Base-by-base conservation (phyloP, 2,329 filamentous ascomycete genomes). In the Claviceps spartinae region DNA sequence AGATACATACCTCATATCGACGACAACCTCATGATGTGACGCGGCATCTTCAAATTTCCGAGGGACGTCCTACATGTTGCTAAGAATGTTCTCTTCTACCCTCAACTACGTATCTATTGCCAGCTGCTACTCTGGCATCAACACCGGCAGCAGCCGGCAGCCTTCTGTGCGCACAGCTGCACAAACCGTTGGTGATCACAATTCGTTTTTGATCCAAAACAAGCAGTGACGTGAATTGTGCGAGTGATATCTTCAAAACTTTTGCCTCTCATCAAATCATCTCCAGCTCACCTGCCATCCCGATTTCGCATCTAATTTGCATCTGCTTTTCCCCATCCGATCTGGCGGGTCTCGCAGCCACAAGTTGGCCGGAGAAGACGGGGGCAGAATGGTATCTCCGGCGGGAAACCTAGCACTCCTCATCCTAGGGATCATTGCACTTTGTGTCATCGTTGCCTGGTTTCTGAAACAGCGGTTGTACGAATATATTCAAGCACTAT, bases 321-420 rank as follows among this genome's bases (percentile, higher is more conserved):
- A 44, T 26, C 42, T 22, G 42, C 20, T 44, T 34, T 34, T 34
- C 30, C 30, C 9, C 30, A 34, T 34, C 9, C 30, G 9, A 9
- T 11, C 30, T 4, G 30, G 36, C 37, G n/a, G 47, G 36, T 48
- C 20, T 20, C 18, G 2, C 48, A 40, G 18, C 30, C 48, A 45
- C 41, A 40, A 22, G 14, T 30, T 26, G 24, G 14, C 18, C 5
- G 4, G 16, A 37, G 18, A 41, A 34, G 41, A 9, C 26, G 9
- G 9, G 9, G 9, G 16, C 41, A 42, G 40, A 36, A 58, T 57
- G 52, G 42, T 51, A 41, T 50, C 52, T 40, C 50, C 56, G 2
- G 53, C 38, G 26, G 57, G 55, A 24, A 54, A 53, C 5, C 62
- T 70, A 7, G 67, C 64, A 24, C 54, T 69, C 46, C 50, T 68